These are phyloP conservation scores for Phalaenopsis equestris DNA, from an alignment of 106 monocot genomes.

Conservation along the genomic window DNA sequence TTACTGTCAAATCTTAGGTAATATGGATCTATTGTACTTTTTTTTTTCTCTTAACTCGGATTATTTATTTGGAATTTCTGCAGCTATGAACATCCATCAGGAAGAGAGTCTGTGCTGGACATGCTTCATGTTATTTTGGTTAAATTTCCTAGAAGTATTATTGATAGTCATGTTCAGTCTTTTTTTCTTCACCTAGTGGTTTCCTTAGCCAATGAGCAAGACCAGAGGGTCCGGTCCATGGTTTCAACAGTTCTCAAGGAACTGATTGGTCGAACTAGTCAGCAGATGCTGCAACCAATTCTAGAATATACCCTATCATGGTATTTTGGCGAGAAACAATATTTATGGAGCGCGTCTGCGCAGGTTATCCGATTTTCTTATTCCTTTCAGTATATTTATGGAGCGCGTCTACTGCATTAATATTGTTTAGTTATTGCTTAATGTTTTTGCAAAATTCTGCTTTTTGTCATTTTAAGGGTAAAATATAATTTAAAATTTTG, in stretches of 20 bases:
- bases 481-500: too few species aligned
- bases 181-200: slow-evolving; percentile 78
- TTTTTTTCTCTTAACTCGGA: neutral
- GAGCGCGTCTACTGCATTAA: neutral
- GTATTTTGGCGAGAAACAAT: slow-evolving; percentile 64
- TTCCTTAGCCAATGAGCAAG: slow-evolving; percentile 68
- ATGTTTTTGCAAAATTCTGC: too few species aligned
- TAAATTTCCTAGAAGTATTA: slow-evolving; percentile 62
- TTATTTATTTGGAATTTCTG: slow-evolving; percentile 8
- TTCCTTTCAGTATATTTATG: neutral
- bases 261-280: slow-evolving; percentile 38
- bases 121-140: slow-evolving; percentile 73
- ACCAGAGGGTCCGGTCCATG: slow-evolving; percentile 58
- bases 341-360: slow-evolving; percentile 79
- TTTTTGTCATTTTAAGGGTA: too few species aligned
- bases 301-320: slow-evolving; percentile 61
- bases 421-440: neutral
- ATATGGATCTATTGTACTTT: neutral
- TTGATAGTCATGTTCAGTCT: slow-evolving; percentile 61
- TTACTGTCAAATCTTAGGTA: slow-evolving; percentile 79
- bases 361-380: slow-evolving; percentile 30
- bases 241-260: slow-evolving; percentile 47
- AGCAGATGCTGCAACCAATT: slow-evolving; percentile 31
- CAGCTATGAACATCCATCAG: slow-evolving; percentile 93
- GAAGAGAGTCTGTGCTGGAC: slow-evolving; percentile 92